Evolutionary conservation across 1,139 yeast genomes (phyloP).

Genomic region (Diutina pseudorugosa): DNA sequence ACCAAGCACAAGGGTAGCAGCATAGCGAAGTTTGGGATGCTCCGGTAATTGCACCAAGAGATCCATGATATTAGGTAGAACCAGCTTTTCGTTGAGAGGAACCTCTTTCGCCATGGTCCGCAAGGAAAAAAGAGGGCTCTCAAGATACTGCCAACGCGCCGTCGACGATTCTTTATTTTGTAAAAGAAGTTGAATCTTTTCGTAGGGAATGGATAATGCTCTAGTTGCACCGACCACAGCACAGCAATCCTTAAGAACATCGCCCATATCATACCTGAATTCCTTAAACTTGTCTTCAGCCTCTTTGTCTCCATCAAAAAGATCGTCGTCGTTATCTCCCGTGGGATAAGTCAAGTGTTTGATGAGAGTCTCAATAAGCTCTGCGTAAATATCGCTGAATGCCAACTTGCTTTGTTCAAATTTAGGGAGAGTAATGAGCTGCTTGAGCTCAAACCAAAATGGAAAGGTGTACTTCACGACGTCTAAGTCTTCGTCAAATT

Average conservation of each 20-base stretch:
- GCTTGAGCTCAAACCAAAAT: constrained; percentile 82
- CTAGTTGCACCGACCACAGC: constrained; percentile 69
- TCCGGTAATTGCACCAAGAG: constrained; percentile 63
- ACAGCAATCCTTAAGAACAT: constrained; percentile 89
- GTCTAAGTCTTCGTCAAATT: constrained; percentile 70
- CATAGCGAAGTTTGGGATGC: constrained; percentile 78
- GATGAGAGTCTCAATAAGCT: constrained; percentile 57
- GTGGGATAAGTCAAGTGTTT: constrained; percentile 68
- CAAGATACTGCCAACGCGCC: constrained; percentile 69
- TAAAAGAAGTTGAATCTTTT: constrained; percentile 25
- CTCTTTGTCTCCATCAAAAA: constrained; percentile 56
- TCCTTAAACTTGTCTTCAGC: constrained; percentile 89
- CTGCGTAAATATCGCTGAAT: constrained; percentile 48
- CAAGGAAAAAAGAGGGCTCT: constrained; percentile 82
- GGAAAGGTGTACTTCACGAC: constrained; percentile 83
- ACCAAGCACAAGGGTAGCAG: constrained; percentile 86
- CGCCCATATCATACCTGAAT: constrained; percentile 94
- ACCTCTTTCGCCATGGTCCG: constrained; percentile 95
- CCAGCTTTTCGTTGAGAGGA: constrained; percentile 48
- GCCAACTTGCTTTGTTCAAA: constrained; percentile 47
- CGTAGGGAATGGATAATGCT: constrained; percentile 56
- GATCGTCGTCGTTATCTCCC: constrained; percentile 19
- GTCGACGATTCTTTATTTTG: constrained; percentile 16
- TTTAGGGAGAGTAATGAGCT: constrained; percentile 51
- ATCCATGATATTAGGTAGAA: constrained; percentile 72